A percentile compares a stretch with the other conserved stretches of the same genome.
These are phyloP conservation scores for Mortierella sp. DNA, from an alignment of 371 early-diverging fungal species.

Conservation along the genomic window DNA sequence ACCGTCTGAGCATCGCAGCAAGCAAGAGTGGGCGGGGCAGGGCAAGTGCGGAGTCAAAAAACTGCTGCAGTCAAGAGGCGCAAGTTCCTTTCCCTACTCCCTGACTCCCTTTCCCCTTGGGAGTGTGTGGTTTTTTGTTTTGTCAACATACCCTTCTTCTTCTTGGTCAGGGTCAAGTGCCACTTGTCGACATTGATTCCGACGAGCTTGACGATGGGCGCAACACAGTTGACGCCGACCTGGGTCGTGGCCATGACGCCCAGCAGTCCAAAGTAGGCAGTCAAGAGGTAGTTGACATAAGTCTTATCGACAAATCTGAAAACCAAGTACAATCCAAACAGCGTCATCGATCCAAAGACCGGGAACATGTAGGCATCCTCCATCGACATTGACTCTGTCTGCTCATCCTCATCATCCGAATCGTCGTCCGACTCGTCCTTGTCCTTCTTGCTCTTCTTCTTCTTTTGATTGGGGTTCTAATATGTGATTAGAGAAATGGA, in stretches of 20 bases:
- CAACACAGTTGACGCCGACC: constrained; percentile 67
- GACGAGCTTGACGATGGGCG: constrained; percentile 62
- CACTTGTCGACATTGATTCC: constrained; percentile 75
- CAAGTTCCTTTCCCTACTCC: no score
- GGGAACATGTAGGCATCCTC: constrained; percentile 97
- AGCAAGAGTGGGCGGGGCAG: neutral
- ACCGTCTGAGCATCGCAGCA: no score
- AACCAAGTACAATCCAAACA: constrained; percentile 89
- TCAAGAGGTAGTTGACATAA: constrained; percentile 87
- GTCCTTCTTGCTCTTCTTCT: constrained; percentile 33
- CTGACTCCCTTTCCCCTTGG: no score
- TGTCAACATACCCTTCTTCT: constrained; percentile 74
- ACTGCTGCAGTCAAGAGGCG: neutral
- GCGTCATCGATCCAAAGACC: constrained; percentile 86
- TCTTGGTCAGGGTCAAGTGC: constrained; percentile 77
- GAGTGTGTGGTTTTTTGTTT: no score
- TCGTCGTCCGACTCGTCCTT: constrained; percentile 70
- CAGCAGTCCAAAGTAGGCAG: constrained; percentile 89
- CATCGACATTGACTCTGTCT: constrained; percentile 83
- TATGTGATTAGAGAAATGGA: constrained; percentile 6
- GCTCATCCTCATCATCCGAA: constrained; percentile 71
- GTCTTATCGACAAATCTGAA: constrained; percentile 88
- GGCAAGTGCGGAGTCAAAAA: neutral
- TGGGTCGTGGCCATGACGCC: constrained; percentile 86
- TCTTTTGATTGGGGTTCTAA: constrained; percentile 56